phyloP scores from a whole-genome alignment of 106 monocot genomes.

The Hemerocallis citrina region DNA sequence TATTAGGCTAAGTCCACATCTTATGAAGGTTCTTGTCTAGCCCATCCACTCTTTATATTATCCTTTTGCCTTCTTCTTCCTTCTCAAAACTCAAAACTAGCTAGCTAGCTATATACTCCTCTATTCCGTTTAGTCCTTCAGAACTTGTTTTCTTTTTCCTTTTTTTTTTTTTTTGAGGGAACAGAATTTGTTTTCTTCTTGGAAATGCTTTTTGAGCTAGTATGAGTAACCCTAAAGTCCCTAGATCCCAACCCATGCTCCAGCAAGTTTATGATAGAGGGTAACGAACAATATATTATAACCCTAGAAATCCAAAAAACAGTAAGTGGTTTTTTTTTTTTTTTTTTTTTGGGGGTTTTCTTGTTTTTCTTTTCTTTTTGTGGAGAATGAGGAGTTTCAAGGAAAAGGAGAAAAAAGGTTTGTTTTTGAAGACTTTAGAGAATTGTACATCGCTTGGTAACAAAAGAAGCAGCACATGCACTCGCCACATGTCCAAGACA shows the following conservation, averaged over 20 bases:
- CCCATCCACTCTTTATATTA: background rate
- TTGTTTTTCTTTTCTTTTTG: background rate
- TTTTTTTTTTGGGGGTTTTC: background rate
- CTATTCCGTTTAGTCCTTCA: background rate
- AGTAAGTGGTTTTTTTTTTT: background rate
- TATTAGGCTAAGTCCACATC: too few species aligned
- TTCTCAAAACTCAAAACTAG: background rate
- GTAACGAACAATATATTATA: background rate
- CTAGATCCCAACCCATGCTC: constrained; percentile 3
- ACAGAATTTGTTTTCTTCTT: background rate
- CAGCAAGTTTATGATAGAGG: constrained; percentile 8
- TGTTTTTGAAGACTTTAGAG: constrained; percentile 2
- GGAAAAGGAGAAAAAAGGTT: constrained; percentile 1
- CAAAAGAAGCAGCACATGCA: background rate
- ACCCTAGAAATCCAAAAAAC: background rate
- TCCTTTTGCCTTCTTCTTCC: background rate
- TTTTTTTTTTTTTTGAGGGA: background rate
- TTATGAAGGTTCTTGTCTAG: too few species aligned
- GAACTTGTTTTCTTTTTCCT: background rate
- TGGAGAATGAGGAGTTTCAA: background rate
- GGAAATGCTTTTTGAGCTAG: background rate
- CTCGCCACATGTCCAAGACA: background rate
- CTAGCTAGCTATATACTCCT: background rate
- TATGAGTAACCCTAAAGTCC: constrained; percentile 4
- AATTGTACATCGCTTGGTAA: constrained; percentile 4